These are phyloP conservation scores for Rusavskia elegans DNA, from an alignment of 495 filamentous ascomycete species.

Conservation along the genomic window DNA sequence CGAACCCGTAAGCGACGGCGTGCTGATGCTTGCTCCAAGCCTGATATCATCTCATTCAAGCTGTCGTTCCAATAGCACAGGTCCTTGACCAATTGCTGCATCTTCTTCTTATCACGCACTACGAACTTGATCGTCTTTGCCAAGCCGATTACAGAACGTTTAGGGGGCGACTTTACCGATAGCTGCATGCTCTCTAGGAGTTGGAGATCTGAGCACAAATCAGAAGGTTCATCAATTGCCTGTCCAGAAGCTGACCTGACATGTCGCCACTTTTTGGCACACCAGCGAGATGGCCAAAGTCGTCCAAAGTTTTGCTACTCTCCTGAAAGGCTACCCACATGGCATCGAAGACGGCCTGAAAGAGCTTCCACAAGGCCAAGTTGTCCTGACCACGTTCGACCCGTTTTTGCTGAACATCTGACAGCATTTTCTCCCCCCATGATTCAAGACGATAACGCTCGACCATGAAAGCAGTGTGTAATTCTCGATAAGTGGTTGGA, in stretches of 20 bases:
- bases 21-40: constrained; percentile 6
- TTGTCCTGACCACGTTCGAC: background rate
- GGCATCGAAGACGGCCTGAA: constrained; percentile 9
- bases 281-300: constrained; percentile 2
- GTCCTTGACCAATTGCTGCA: constrained; percentile 10
- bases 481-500: constrained; percentile 8
- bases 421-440: constrained; percentile 9
- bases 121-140: constrained; percentile 10
- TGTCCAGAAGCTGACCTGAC: constrained; percentile 1
- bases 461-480: constrained; percentile 10
- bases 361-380: constrained; percentile 7
- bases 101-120: constrained; percentile 3
- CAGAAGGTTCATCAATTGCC: background rate
- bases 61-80: constrained; percentile 12
- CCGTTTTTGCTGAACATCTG: constrained; percentile 1
- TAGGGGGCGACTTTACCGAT: constrained; percentile 5
- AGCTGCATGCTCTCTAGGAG: constrained; percentile 5
- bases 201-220: constrained; percentile 1
- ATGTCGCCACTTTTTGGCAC: constrained; percentile 3
- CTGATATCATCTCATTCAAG: constrained; percentile 10
- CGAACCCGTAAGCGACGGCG: constrained; percentile 4
- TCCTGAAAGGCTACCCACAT: constrained; percentile 9
- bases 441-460: constrained; percentile 11
- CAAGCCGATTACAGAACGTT: constrained; percentile 1
- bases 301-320: constrained; percentile 8